These are phyloP conservation scores for Apiospora aurea DNA, from an alignment of 2,329 filamentous ascomycete species.

Conservation along the genomic window DNA sequence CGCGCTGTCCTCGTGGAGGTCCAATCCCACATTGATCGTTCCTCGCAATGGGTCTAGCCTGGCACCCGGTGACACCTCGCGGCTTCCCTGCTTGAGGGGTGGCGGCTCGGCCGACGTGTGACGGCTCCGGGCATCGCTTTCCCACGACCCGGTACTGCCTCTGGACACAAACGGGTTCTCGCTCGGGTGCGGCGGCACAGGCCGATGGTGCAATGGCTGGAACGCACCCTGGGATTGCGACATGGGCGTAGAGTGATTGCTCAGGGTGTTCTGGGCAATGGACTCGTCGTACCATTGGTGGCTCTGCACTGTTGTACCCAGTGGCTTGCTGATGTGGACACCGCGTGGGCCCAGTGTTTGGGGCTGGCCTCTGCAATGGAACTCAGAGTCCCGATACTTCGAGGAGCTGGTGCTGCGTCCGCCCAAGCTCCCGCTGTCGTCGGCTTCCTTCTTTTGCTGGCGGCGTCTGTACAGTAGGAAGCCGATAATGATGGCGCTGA, in stretches of 20 bases:
- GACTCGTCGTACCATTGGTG: constrained; percentile 10
- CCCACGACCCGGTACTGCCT: background rate
- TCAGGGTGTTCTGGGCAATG: constrained; percentile 10
- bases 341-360: background rate
- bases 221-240: background rate
- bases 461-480: constrained; percentile 13
- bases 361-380: constrained; percentile 16
- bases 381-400: background rate
- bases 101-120: constrained; percentile 17
- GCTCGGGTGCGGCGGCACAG: background rate
- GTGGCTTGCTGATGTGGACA: constrained; percentile 17
- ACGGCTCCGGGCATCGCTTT: background rate
- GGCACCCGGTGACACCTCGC: background rate
- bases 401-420: background rate
- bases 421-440: background rate
- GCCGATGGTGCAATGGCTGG: background rate
- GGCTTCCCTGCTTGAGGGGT: background rate
- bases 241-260: constrained; percentile 3
- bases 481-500: constrained; percentile 9
- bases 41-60: background rate
- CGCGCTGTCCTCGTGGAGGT: background rate
- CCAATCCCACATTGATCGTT: constrained; percentile 14
- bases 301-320: constrained; percentile 8
- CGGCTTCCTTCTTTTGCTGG: background rate
- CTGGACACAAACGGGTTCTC: background rate